A percentile compares a stretch with the other conserved stretches of the same genome.
These are phyloP conservation scores for Trichoderma sp. DNA, from an alignment of 2,329 filamentous ascomycete genomes.

Conservation along the genomic window DNA sequence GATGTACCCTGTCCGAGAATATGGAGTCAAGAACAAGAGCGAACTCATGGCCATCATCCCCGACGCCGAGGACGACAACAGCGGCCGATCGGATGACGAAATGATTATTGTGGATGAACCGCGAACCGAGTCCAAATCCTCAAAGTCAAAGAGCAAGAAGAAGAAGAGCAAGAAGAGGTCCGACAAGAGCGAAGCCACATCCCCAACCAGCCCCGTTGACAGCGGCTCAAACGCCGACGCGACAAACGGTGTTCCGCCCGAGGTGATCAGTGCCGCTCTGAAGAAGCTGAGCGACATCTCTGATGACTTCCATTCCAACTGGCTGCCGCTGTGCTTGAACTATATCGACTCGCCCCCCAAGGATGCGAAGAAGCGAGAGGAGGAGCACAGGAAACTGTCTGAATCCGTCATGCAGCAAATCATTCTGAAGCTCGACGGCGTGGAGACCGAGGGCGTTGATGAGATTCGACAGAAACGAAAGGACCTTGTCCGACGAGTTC, in stretches of 20 bases:
- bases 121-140: slow-evolving; percentile 34
- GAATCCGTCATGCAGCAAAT: slow-evolving; percentile 77
- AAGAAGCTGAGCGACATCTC: slow-evolving; percentile 66
- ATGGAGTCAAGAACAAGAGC: slow-evolving; percentile 59
- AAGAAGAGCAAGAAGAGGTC: slow-evolving; percentile 43
- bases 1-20: slow-evolving; percentile 54
- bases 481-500: slow-evolving; percentile 69
- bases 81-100: slow-evolving; percentile 39
- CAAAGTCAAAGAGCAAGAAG: slow-evolving; percentile 37
- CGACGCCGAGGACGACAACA: slow-evolving; percentile 37
- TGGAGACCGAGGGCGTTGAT: slow-evolving; percentile 68
- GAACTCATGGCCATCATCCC: slow-evolving; percentile 53
- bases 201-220: slow-evolving; percentile 45
- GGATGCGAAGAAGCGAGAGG: slow-evolving; percentile 64
- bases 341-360: slow-evolving; percentile 62
- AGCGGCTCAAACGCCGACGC: slow-evolving; percentile 40
- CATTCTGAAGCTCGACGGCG: slow-evolving; percentile 71
- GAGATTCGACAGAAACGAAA: slow-evolving; percentile 65
- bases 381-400: slow-evolving; percentile 71
- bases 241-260: slow-evolving; percentile 26
- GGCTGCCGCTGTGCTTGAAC: slow-evolving; percentile 62
- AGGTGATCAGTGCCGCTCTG: slow-evolving; percentile 36
- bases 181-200: slow-evolving; percentile 36
- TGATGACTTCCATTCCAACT: slow-evolving; percentile 59
- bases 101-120: slow-evolving; percentile 48